phyloP scores from a whole-genome alignment of 2,329 filamentous ascomycete species.

The Xylariaceae sp. region DNA sequence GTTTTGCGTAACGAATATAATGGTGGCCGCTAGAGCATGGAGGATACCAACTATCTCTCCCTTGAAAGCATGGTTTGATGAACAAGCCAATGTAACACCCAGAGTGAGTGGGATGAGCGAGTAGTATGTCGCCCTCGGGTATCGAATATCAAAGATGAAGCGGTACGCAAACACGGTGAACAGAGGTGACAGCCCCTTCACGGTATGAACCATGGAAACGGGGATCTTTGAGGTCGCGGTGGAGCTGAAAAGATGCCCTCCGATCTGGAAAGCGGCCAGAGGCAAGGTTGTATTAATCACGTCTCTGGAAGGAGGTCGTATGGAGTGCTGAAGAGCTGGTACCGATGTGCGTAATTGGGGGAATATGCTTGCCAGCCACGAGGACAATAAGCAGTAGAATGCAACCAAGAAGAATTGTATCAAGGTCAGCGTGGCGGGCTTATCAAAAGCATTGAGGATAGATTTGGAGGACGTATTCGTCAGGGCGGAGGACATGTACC shows the following conservation, averaged over 20 bases:
- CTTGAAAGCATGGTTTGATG: slow-evolving; percentile 68
- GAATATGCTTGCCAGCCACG: slow-evolving; percentile 68
- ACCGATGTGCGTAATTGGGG: slow-evolving; percentile 64
- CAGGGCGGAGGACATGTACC: slow-evolving; percentile 92
- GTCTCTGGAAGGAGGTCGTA: slow-evolving; percentile 72
- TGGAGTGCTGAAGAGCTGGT: slow-evolving; percentile 76
- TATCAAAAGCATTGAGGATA: slow-evolving; percentile 85
- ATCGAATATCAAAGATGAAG: slow-evolving; percentile 79
- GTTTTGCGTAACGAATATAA: slow-evolving; percentile 96
- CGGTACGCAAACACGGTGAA: slow-evolving; percentile 95
- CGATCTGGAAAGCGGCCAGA: slow-evolving; percentile 85
- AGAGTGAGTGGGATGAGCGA: slow-evolving; percentile 85
- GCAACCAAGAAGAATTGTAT: slow-evolving; percentile 93
- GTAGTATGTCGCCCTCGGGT: slow-evolving; percentile 79
- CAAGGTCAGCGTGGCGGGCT: slow-evolving; percentile 84
- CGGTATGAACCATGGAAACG: slow-evolving; percentile 94
- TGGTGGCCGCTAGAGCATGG: slow-evolving; percentile 80
- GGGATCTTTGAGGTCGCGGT: slow-evolving; percentile 92
- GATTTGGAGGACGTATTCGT: slow-evolving; percentile 98
- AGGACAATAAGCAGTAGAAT: slow-evolving; percentile 74
- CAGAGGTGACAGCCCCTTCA: slow-evolving; percentile 92
- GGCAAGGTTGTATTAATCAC: slow-evolving; percentile 86
- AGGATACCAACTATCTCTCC: slow-evolving; percentile 87
- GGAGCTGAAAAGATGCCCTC: slow-evolving; percentile 87
- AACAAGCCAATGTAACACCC: slow-evolving; percentile 95